Conservation (phyloP, 805 yeast species). For the Myxozyma mucilagina region DNA sequence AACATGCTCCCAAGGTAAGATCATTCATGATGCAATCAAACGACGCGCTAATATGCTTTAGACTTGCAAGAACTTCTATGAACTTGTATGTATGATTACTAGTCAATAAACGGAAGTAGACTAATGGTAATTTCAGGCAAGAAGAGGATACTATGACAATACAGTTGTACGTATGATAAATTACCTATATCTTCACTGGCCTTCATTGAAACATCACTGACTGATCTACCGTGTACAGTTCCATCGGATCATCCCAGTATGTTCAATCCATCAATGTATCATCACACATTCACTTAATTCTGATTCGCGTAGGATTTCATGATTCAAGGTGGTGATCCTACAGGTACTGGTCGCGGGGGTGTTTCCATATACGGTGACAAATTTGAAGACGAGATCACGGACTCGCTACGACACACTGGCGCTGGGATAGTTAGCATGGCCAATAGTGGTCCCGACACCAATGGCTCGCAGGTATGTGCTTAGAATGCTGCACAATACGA, state of each 20-base stretch:
- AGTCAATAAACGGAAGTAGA: not conserved
- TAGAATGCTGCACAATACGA: not conserved
- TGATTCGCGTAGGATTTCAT: slow-evolving; percentile 35
- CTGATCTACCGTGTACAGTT: slow-evolving; percentile 20
- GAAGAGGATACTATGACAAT: slow-evolving; percentile 40
- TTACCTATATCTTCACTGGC: too few relatives aligned
- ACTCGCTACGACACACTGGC: slow-evolving; percentile 62
- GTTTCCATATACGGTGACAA: slow-evolving; percentile 32
- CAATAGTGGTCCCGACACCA: slow-evolving; percentile 89
- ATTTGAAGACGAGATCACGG: slow-evolving; percentile 39
- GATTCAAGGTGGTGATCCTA: slow-evolving; percentile 43
- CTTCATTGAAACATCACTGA: not conserved
- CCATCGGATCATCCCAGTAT: slow-evolving; percentile 36
- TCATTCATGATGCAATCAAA: not conserved
- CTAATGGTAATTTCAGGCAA: slow-evolving; percentile 24
- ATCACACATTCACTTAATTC: not conserved
- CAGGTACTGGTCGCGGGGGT: slow-evolving; percentile 42
- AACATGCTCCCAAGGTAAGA: slow-evolving; percentile 38
- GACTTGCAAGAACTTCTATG: slow-evolving; percentile 33
- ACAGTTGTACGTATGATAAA: slow-evolving; percentile 20
- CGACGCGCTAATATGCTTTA: not conserved
- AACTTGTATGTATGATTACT: slow-evolving; percentile 13
- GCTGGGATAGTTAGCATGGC: slow-evolving; percentile 90
- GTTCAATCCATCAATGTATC: not conserved
- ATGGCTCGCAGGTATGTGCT: slow-evolving; percentile 56